Evolutionary conservation across 116 monocot genomes (phyloP), one percentile per base, ranked within the genome.

Genomic region (Posidonia oceanica): DNA sequence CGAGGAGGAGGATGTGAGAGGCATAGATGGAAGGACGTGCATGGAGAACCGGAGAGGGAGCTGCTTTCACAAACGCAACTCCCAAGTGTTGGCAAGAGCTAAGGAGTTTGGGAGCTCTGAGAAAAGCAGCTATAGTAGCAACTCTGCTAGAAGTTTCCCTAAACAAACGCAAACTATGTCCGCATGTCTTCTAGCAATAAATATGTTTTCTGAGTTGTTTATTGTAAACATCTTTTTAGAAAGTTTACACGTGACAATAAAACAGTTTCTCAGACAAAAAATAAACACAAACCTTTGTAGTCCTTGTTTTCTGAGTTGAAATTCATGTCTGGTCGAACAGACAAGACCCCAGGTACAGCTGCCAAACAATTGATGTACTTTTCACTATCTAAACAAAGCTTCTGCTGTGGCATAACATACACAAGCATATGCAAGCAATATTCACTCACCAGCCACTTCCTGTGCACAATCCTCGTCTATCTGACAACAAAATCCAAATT

Each of bases 401-500:
- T 63, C 44, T 48, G 3, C 5, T 59, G 39, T n/a, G 22, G 22
- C 48, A 44, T 59, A 51, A 59, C 48, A 10, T 48, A 48, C 44
- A 8, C 44, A 44, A 44, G 42, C 20, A 40, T 55, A 36, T 68
- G 37, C 39, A 57, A 39, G 39, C 14, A 18, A 39, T 17, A 70
- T 76, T 75, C 63, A 95, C 78, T 75, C 63, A 95, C 95, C 83
- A 76, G 84, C 79, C 41, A 95, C 61, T 80, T 88, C 86, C 48
- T 59, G 70, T 22, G 95, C 95, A 69, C 84, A 91, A 53, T 95
- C 80, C 72, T 91, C 81, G 44, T 95, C 95, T 69, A 95, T 86
- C 11, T 83, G 85, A 66, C 95, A 95, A 68, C 91, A 95, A 78
- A 95, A 95, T 17, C 91, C 91, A 76, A 81, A 86, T 56, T 88